These are phyloP conservation scores for Taiozyma sp. DNA, from an alignment of 1,139 yeast species.

Conservation along the genomic window DNA sequence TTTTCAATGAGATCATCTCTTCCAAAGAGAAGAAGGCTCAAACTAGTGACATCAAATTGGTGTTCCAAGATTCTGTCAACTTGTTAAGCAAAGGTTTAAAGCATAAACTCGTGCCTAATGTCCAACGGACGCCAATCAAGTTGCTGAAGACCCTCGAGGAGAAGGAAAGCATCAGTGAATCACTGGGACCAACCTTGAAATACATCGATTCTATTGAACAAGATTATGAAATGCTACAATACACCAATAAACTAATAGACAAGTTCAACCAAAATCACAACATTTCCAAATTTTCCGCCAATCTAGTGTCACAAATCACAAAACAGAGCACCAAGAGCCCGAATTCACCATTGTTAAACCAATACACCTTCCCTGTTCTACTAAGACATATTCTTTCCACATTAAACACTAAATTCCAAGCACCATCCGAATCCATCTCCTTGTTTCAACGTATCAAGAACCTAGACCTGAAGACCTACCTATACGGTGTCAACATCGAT, in stretches of 20 bases:
- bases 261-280: not conserved
- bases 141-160: not conserved
- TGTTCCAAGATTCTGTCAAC: constrained; percentile 5
- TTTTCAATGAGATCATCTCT: constrained; percentile 6
- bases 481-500: constrained; percentile 34
- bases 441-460: constrained; percentile 33
- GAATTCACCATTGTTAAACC: constrained; percentile 67
- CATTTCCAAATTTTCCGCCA: not conserved
- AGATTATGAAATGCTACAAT: not conserved
- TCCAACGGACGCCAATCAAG: not conserved
- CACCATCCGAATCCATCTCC: constrained; percentile 34
- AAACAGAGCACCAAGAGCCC: constrained; percentile 50
- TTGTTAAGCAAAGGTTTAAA: not conserved
- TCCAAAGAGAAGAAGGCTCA: not conserved
- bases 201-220: not conserved
- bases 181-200: not conserved
- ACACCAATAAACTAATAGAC: not conserved
- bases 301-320: not conserved
- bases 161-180: not conserved
- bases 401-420: constrained; percentile 21
- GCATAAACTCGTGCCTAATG: not conserved
- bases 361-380: constrained; percentile 17
- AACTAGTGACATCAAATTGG: constrained; percentile 1
- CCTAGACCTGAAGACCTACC: constrained; percentile 30
- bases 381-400: constrained; percentile 19